Conservation (phyloP, 495 filamentous ascomycete genomes). For the Neurospora sp. region DNA sequence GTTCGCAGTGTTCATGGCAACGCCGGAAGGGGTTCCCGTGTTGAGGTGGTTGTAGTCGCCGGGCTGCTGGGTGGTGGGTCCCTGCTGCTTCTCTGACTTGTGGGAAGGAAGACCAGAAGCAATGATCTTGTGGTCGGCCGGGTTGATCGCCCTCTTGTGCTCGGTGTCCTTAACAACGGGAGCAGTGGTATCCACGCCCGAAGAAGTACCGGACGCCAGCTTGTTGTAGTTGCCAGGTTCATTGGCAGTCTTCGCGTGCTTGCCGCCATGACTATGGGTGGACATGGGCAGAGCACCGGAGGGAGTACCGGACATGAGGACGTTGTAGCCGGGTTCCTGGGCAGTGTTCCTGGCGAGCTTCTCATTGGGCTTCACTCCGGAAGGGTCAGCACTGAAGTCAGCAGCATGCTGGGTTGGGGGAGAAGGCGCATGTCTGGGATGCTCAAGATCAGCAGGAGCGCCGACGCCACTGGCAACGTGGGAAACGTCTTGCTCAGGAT, state of each 20-base stretch:
- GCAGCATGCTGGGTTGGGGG: background rate
- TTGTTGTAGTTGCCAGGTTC: constrained; percentile 13
- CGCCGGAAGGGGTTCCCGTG: constrained; percentile 22
- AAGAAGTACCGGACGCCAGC: constrained; percentile 13
- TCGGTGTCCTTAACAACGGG: no score
- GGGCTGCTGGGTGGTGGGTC: background rate
- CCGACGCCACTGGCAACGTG: background rate
- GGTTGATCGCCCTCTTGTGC: no score
- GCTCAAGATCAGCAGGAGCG: background rate
- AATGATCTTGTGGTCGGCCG: background rate
- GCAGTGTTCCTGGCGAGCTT: background rate
- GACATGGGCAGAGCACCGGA: background rate
- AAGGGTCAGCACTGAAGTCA: background rate
- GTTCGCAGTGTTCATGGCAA: constrained; percentile 5
- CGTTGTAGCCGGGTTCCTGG: background rate
- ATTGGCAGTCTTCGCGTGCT: background rate
- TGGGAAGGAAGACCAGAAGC: background rate
- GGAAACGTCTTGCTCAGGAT: background rate
- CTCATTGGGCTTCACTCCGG: background rate
- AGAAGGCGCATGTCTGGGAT: background rate
- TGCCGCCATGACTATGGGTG: background rate
- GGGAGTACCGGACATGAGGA: background rate
- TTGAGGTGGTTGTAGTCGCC: constrained; percentile 20
- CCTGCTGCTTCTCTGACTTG: background rate
- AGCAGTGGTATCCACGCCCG: constrained; percentile 7